Conservation (phyloP, 2,329 filamentous ascomycete genomes). For the Emmonsiellopsis sp. region DNA sequence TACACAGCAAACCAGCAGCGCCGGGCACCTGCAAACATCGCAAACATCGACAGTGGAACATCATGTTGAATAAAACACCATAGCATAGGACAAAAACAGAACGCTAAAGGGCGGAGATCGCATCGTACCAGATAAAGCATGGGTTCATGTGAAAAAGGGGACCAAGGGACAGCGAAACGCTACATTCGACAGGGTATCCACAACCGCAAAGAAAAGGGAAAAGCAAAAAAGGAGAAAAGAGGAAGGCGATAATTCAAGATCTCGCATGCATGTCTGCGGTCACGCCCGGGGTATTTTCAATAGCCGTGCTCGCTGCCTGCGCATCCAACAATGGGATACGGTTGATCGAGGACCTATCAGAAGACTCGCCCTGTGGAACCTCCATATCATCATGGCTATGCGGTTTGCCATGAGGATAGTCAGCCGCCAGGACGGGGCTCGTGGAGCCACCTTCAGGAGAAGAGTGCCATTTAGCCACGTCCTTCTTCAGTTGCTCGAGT, state of each 20-base stretch:
- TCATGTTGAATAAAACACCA: no score
- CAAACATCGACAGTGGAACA: no score
- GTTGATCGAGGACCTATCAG: conserved; percentile 22
- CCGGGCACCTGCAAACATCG: no score
- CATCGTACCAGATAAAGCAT: no score
- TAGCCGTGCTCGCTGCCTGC: conserved; percentile 19
- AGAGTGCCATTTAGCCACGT: conserved; percentile 81
- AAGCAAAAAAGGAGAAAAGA: not conserved
- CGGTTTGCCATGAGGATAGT: conserved; percentile 14
- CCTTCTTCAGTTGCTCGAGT: conserved; percentile 75
- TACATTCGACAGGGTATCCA: no score
- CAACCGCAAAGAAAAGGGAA: not conserved
- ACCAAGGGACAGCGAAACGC: no score
- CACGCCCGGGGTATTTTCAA: conserved; percentile 8
- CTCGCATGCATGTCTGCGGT: conserved; percentile 13
- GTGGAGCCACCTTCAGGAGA: conserved; percentile 11
- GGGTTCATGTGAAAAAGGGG: no score
- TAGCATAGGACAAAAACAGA: no score
- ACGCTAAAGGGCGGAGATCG: no score
- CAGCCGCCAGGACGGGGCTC: conserved; percentile 23
- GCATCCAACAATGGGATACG: conserved; percentile 30
- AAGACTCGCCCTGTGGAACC: conserved; percentile 9
- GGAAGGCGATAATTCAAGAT: conserved; percentile 13
- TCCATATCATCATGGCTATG: conserved; percentile 15
- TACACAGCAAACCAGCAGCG: no score